Evolutionary conservation across 768 basidiomycete genomes (phyloP), one percentile per base, ranked within the genome.

Genomic region (Lentinula guzmanii): DNA sequence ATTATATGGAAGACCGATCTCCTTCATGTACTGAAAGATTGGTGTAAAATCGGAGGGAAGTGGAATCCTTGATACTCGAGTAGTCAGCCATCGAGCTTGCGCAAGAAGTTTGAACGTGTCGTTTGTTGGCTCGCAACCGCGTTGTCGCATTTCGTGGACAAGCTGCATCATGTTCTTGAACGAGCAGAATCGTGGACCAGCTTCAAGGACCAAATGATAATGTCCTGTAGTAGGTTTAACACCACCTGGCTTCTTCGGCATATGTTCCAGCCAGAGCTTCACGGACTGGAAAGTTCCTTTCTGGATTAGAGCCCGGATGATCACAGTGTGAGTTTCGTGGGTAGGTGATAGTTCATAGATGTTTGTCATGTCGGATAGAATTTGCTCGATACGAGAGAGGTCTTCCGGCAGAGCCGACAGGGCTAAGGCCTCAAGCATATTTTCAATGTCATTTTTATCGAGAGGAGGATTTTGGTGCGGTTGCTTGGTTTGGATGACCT

Each of bases 201-300:
- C 70, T 41, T 80, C 74, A 39, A 89, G 71, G 63, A 86, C 78
- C 9, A 77, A 62, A 63, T 87, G 81, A 74, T 84, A 85, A 61
- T 86, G 84, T 21, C 79, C 74, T 41, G 79, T 70, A 24, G 79
- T 77, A 0, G 86, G 85, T 4, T 68, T 69, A 48, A 79, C 63
- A 39, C 77, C 67, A 2, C 79, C 80, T 3, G 84, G 76, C 54
- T 79, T 79, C 28, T 71, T 71, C 13, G 80, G 75, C 79, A 89
- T 86, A n/a, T 74, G 74, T 48, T 65, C 66, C 2, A 90, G 71
- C 81, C 87, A 86, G 24, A 76, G 70, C 31, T 77, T 67, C 42
- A 82, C 77, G 11, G 79, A 75, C 52, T 75, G 73, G 7, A 72
- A 56, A 58, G 82, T 77, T 0, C 79, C 79, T 52, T 74, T 72